Evolutionary conservation across 441 rosid species (phyloP).

Genomic region (Populus tomentosa): DNA sequence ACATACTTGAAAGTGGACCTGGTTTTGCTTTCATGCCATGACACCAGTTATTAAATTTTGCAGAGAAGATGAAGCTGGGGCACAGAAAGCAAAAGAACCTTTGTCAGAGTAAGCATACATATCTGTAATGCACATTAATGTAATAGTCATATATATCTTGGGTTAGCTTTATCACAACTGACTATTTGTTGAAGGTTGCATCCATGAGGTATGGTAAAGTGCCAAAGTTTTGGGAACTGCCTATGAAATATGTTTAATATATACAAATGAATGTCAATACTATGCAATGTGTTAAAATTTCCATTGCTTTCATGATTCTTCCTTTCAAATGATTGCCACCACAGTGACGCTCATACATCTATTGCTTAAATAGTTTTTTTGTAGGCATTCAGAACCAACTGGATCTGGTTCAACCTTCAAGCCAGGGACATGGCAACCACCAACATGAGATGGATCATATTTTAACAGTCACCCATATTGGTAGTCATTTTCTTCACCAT

Average conservation of each 20-base stretch:
- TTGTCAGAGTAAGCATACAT: constrained; percentile 42
- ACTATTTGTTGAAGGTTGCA: not conserved
- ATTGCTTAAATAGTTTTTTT: constrained; percentile 1
- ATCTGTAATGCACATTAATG: not conserved
- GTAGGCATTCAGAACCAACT: constrained; percentile 72
- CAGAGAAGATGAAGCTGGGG: constrained; percentile 32
- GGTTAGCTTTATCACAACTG: not conserved
- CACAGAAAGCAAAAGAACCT: constrained; percentile 26
- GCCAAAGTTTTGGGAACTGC: not conserved
- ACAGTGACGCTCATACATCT: not conserved
- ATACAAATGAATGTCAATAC: not conserved
- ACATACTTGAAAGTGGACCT: not conserved
- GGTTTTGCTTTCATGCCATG: not conserved
- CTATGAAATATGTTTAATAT: not conserved
- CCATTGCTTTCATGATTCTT: not conserved
- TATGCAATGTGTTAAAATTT: not conserved
- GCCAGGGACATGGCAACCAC: constrained; percentile 95
- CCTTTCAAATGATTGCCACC: not conserved
- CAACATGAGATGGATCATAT: constrained; percentile 35
- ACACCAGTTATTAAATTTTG: constrained; percentile 1
- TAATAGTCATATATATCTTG: not conserved
- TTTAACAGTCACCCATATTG: not conserved
- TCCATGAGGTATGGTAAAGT: not conserved
- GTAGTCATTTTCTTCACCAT: not conserved
- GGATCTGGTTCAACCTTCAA: constrained; percentile 78